Evolutionary conservation across 176 grass and related monocot species (phyloP), one percentile per base, ranked within the genome.

Genomic region (Eragrostis curvula): DNA sequence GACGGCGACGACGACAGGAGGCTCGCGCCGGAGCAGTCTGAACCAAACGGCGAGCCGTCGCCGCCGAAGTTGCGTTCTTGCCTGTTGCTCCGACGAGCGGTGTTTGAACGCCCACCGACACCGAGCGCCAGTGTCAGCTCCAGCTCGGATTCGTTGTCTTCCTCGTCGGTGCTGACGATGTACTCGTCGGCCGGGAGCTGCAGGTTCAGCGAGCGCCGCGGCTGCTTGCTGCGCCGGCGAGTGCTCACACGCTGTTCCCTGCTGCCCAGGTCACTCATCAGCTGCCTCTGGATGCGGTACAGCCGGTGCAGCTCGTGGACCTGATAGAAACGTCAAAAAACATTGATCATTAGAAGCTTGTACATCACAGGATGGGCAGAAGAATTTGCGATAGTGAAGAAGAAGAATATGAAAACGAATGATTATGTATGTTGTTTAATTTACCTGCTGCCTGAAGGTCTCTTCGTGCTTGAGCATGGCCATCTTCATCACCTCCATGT

Each of bases 401-500:
- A 53, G 46, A 86, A n/a, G 32, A 36, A 4, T 4, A 36, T 4
- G 32, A 36, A 36, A 4, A 36, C 32, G 32, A 36, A 36, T 36
- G 32, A 36, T n/a, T n/a, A n/a, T n/a, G 32, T 4, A 36, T 36
- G 32, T 36, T 2, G 3, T 36, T 36, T 36, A 36, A 36, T 36
- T 36, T 83, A 94, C 92, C 82, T 94, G 92, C 32, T 92, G 81
- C 75, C 87, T 89, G 87, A 94, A 94, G 71, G 92, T 92, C 71
- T 92, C 89, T 60, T 94, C 92, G n/a, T 94, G 92, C 66, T 92
- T 94, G 66, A 94, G 89, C 89, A 94, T 87, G 81, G 92, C 89
- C 92, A 94, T 85, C 89, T 92, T 94, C 92, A 92, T 94, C 65
- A 92, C 72, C 47, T 94, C 92, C 80, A 91, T 89, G 71, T 94